Evolutionary conservation across 192 early-diverging fungal species (phyloP), one percentile per base, ranked within the genome.

Genomic region (Linnemannia hyalina): DNA sequence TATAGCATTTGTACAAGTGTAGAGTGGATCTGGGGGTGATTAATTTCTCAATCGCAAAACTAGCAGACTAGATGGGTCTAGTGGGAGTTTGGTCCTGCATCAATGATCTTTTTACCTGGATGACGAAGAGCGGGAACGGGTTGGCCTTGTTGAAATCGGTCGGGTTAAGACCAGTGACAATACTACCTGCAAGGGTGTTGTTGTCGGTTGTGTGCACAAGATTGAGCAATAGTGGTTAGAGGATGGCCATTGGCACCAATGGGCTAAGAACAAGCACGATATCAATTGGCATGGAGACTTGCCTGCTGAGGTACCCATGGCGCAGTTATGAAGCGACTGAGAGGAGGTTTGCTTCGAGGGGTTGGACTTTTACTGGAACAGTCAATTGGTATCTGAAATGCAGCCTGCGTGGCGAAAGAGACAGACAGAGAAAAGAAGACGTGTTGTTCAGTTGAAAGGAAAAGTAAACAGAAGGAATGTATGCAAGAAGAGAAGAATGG

Each of bases 121-220:
- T 90, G 32, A 97, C 92, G 84, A 98, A 98, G 57, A 97, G 91
- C 6, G 92, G 80, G 70, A 96, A 68, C 9, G 94, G 94, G 72
- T 95, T 80, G 32, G 71, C 46, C 2, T 90, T 36, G 68, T 91
- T 92, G 78, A 90, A 89, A 6, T 65, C 73, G 20, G 93, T 86
- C 42, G 95, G 95, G 80, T 95, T 93, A 42, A 91, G 73, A 38
- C 95, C 95, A 38, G 95, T 88, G 75, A 96, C 91, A 42, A 95
- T 90, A 69, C 91, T 90, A 6, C 82, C 91, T 87, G 32, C 52
- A 73, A 55, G 6, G 63, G n/a, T 6, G 15, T 73, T 16, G 22
- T 4, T 38, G 57, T 22, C 29, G 11, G 52, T 40, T 40, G 70
- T 20, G 22, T 32, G 22, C 11, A 11, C 23, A 13, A 74, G 40